Evolutionary conservation across 2,329 filamentous ascomycete genomes (phyloP).

Genomic region (Coniochaeta sp.): DNA sequence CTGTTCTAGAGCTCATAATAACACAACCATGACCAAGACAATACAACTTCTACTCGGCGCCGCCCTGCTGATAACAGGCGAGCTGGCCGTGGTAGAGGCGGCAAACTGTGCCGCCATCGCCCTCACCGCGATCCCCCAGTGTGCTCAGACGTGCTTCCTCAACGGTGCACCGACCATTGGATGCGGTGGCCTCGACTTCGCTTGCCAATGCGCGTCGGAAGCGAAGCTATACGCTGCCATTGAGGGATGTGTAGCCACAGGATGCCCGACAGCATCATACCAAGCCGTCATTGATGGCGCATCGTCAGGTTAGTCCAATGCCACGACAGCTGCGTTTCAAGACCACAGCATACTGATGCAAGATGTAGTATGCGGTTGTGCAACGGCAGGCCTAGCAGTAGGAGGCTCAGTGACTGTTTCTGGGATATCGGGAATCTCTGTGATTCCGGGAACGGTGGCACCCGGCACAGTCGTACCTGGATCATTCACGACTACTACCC

Average conservation of each 20-base stretch:
- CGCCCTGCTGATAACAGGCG: not conserved
- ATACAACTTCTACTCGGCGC: not conserved
- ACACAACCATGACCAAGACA: not conserved
- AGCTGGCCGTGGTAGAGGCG: not conserved
- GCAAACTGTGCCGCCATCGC: constrained; percentile 16
- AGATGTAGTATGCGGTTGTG: not conserved
- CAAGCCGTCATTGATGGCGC: constrained; percentile 23
- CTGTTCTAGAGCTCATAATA: not conserved
- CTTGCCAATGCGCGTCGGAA: constrained; percentile 21
- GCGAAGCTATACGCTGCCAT: constrained; percentile 20
- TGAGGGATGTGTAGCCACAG: constrained; percentile 20
- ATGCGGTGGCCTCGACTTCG: constrained; percentile 21
- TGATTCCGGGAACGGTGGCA: not conserved
- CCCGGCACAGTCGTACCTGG: not conserved
- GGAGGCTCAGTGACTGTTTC: constrained; percentile 1
- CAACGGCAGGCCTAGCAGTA: not conserved
- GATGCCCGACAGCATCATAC: constrained; percentile 15
- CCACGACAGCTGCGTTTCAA: not conserved
- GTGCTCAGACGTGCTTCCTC: constrained; percentile 23
- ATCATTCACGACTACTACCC: not conserved
- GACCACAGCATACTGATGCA: not conserved
- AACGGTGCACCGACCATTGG: constrained; percentile 19
- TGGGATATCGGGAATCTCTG: not conserved
- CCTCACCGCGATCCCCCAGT: constrained; percentile 18
- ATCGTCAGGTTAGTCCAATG: constrained; percentile 14